Evolutionary conservation across 2,329 filamentous ascomycete genomes (phyloP).

Genomic region (Verticillium longisporum): DNA sequence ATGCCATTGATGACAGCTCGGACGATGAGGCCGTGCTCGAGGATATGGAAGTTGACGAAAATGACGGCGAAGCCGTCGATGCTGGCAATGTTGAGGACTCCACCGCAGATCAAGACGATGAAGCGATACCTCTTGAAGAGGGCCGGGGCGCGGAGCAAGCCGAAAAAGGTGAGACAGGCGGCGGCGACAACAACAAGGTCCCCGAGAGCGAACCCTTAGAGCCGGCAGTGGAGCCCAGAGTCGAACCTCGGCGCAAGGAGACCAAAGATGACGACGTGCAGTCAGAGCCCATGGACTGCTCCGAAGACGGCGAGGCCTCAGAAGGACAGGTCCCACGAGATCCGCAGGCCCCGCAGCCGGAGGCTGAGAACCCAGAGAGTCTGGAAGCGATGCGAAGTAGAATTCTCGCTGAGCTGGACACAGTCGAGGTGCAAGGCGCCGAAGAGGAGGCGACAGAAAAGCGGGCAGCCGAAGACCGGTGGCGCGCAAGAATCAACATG

Average conservation of each 20-base stretch:
- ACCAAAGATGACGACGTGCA: constrained; percentile 14
- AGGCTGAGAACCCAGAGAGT: constrained; percentile 15
- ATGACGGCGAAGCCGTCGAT: constrained; percentile 13
- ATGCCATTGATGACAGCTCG: constrained; percentile 38
- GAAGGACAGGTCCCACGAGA: constrained; percentile 25
- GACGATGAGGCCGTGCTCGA: constrained; percentile 30
- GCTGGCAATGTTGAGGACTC: constrained; percentile 14
- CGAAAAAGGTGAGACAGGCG: constrained; percentile 5
- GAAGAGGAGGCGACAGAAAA: constrained; percentile 8
- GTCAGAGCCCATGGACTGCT: constrained; percentile 36
- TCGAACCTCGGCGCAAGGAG: constrained; percentile 17
- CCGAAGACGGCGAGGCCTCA: constrained; percentile 28
- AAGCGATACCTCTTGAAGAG: neutral
- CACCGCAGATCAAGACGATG: constrained; percentile 3
- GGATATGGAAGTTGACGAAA: constrained; percentile 22
- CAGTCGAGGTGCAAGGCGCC: constrained; percentile 19
- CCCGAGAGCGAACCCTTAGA: neutral
- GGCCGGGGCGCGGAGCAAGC: constrained; percentile 16
- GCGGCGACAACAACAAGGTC: neutral
- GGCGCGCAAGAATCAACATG: constrained; percentile 40
- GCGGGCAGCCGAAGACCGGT: constrained; percentile 14
- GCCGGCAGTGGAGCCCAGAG: neutral
- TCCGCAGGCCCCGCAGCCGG: constrained; percentile 7
- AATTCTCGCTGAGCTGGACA: constrained; percentile 38
- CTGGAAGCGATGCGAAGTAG: constrained; percentile 41